phyloP scores from a whole-genome alignment of 2,329 filamentous ascomycete species.

The Microdochium bolleyi region DNA sequence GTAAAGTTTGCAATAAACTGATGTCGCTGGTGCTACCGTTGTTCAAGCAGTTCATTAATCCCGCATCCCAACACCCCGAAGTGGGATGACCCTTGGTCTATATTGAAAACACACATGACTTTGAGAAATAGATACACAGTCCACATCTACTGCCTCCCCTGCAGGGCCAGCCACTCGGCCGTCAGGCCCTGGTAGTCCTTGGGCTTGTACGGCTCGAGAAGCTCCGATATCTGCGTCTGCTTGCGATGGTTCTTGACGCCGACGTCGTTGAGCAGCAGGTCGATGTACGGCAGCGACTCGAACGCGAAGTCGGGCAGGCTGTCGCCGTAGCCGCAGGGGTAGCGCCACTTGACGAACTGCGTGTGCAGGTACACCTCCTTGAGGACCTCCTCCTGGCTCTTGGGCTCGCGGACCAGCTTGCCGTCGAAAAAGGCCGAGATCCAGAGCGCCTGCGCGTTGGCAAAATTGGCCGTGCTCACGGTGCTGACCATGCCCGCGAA shows the following conservation, averaged over 20 bases:
- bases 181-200: conserved; percentile 35
- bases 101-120: no score
- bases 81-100: no score
- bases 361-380: conserved; percentile 38
- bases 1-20: no score
- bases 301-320: conserved; percentile 47
- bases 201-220: conserved; percentile 35
- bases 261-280: conserved; percentile 45
- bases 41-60: no score
- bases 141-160: not conserved
- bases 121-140: no score
- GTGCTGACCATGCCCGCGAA: conserved; percentile 39
- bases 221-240: conserved; percentile 23
- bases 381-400: not conserved
- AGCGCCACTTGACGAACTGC: conserved; percentile 42
- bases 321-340: conserved; percentile 40
- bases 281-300: conserved; percentile 50
- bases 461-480: conserved; percentile 31
- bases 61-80: no score
- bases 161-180: conserved; percentile 22
- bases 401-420: conserved; percentile 19
- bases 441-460: conserved; percentile 44
- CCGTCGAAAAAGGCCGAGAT: conserved; percentile 47
- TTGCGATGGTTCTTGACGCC: conserved; percentile 34
- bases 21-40: no score